Percentiles rank a stretch among this genome's conserved stretches.
Evolutionary conservation across 2,329 filamentous ascomycete species (phyloP).

Genomic region (Fusarium pseudograminearum): DNA sequence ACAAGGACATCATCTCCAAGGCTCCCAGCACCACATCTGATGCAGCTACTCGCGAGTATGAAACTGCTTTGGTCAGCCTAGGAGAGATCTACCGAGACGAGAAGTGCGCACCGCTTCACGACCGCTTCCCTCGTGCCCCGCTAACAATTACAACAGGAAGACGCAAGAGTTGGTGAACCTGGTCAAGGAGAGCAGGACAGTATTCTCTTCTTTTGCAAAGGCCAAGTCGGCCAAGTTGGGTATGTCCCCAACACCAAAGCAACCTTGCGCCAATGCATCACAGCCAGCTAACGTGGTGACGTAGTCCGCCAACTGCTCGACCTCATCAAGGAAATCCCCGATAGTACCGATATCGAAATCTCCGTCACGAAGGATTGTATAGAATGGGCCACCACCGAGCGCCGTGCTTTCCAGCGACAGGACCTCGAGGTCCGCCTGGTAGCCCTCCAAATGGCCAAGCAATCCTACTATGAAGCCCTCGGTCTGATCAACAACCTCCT

Average conservation of each 20-base stretch:
- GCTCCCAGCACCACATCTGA: slow-evolving; percentile 86
- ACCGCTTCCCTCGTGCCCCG: slow-evolving; percentile 12
- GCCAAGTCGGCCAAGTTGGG: slow-evolving; percentile 98
- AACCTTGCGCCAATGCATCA: slow-evolving; percentile 8
- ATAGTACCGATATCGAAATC: slow-evolving; percentile 94
- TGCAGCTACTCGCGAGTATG: slow-evolving; percentile 89
- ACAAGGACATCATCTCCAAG: slow-evolving; percentile 89
- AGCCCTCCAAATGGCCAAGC: slow-evolving; percentile 94
- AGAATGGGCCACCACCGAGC: slow-evolving; percentile 97
- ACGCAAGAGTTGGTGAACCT: slow-evolving; percentile 88
- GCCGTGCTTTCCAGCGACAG: slow-evolving; percentile 95
- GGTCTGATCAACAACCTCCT: slow-evolving; percentile 96
- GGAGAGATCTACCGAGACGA: slow-evolving; percentile 94
- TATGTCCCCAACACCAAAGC: slow-evolving; percentile 60
- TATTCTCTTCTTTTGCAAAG: slow-evolving; percentile 96
- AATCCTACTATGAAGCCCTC: slow-evolving; percentile 96
- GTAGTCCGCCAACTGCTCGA: slow-evolving; percentile 96
- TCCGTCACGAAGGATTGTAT: slow-evolving; percentile 98
- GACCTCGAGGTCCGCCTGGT: slow-evolving; percentile 98
- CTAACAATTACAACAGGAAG: slow-evolving; percentile 65
- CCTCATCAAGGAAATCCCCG: slow-evolving; percentile 91
- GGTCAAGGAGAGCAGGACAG: slow-evolving; percentile 88
- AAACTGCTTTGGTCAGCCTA: slow-evolving; percentile 86
- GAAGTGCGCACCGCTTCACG: slow-evolving; percentile 67
- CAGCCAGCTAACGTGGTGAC: slow-evolving; percentile 34